These are phyloP conservation scores for Rossbeevera mucosa DNA, from an alignment of 768 basidiomycete genomes.

Conservation along the genomic window DNA sequence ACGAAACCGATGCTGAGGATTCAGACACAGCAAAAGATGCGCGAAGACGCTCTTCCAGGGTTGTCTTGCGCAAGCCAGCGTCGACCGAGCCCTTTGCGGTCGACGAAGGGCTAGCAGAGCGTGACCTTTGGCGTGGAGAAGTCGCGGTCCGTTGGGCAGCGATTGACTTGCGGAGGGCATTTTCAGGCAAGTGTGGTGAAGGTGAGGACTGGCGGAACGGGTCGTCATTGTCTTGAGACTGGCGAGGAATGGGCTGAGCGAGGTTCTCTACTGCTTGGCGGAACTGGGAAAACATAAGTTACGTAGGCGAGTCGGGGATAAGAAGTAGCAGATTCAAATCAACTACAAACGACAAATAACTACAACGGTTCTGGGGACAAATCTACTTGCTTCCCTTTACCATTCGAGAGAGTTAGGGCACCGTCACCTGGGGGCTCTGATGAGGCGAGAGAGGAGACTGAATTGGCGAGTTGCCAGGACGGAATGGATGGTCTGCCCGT, in stretches of 20 bases:
- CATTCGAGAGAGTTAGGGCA: slow-evolving; percentile 29
- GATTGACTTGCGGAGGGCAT: slow-evolving; percentile 61
- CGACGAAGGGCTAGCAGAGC: slow-evolving; percentile 24
- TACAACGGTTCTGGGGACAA: slow-evolving; percentile 12
- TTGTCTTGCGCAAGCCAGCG: slow-evolving; percentile 43
- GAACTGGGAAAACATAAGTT: slow-evolving; percentile 71
- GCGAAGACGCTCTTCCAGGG: slow-evolving; percentile 73
- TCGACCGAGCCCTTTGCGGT: slow-evolving; percentile 14
- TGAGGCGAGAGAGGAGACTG: slow-evolving; percentile 21
- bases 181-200: slow-evolving; percentile 56
- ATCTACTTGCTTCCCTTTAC: slow-evolving; percentile 59
- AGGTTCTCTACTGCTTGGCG: slow-evolving; percentile 69
- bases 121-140: slow-evolving; percentile 28
- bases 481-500: slow-evolving; percentile 74
- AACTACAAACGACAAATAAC: slow-evolving; percentile 8
- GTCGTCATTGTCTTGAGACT: slow-evolving; percentile 33
- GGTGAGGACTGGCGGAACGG: slow-evolving; percentile 37
- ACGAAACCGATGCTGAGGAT: slow-evolving; percentile 41
- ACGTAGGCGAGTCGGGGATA: no score
- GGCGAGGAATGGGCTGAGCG: slow-evolving; percentile 44
- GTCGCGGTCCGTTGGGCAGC: slow-evolving; percentile 46
- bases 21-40: slow-evolving; percentile 60
- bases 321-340: neutral
- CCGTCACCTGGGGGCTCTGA: slow-evolving; percentile 11
- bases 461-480: slow-evolving; percentile 78